phyloP scores from a whole-genome alignment of 1,139 yeast genomes.

The Taiozyma sp. region DNA sequence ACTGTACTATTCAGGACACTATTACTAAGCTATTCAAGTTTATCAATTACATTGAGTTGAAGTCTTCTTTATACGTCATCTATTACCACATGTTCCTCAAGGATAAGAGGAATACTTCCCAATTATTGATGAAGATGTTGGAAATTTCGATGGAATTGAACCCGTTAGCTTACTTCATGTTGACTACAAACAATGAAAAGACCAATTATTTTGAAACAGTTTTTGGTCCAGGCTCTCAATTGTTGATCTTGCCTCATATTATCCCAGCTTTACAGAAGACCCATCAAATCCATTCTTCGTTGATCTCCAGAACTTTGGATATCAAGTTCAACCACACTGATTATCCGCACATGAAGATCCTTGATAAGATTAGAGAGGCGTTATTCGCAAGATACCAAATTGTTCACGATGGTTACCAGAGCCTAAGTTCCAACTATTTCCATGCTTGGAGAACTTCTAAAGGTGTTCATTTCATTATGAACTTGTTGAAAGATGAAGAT shows the following conservation, averaged over 20 bases:
- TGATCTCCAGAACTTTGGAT: slow-evolving; percentile 23
- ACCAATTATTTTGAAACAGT: slow-evolving; percentile 21
- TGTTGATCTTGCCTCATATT: slow-evolving; percentile 18
- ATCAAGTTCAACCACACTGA: slow-evolving; percentile 19
- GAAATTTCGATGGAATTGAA: slow-evolving; percentile 15
- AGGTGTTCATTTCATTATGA: slow-evolving; percentile 27
- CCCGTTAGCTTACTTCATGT: slow-evolving; percentile 17
- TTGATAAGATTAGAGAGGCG: slow-evolving; percentile 11
- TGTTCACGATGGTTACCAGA: slow-evolving; percentile 20
- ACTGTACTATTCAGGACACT: slow-evolving; percentile 10
- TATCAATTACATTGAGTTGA: slow-evolving; percentile 22
- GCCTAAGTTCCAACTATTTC: slow-evolving; percentile 35
- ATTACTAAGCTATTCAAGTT: slow-evolving; percentile 22
- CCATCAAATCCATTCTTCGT: slow-evolving; percentile 16
- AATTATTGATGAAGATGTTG: slow-evolving; percentile 7
- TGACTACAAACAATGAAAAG: slow-evolving; percentile 20
- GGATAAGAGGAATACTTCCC: slow-evolving; percentile 7
- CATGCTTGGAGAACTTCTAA: slow-evolving; percentile 47
- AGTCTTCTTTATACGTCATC: slow-evolving; percentile 21
- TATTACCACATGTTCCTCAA: slow-evolving; percentile 22
- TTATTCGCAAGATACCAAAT: slow-evolving; percentile 17
- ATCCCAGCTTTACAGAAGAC: slow-evolving; percentile 19
- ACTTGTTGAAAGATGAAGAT: slow-evolving; percentile 25
- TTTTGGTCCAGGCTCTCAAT: slow-evolving; percentile 21
- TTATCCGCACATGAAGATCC: not conserved